phyloP scores from a whole-genome alignment of 176 grass and related monocot species.

The Rhynchospora tenuis region DNA sequence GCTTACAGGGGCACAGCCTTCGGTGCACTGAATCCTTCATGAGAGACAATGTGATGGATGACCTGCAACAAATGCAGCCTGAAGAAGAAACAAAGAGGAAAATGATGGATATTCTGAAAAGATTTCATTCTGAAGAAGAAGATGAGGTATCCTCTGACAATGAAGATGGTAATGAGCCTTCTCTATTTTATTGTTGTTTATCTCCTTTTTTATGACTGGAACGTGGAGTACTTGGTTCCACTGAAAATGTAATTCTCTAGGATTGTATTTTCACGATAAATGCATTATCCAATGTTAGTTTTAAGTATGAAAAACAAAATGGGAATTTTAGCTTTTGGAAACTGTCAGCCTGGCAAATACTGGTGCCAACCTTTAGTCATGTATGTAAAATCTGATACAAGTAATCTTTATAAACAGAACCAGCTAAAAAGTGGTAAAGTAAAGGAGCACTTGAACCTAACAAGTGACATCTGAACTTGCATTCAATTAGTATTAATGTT shows the following conservation, averaged over 20 bases:
- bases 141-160: conserved; percentile 47
- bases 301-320: neutral
- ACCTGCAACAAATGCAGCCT: conserved; percentile 82
- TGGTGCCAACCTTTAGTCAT: neutral
- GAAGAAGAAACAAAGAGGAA: conserved; percentile 74
- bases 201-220: conserved; percentile 1
- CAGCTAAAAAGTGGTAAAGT: neutral
- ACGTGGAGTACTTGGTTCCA: neutral
- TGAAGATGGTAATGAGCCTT: conserved; percentile 42
- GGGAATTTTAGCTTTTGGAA: neutral
- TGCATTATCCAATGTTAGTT: neutral
- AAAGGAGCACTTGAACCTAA: neutral
- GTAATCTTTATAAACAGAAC: neutral
- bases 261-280: neutral
- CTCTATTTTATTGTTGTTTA: neutral
- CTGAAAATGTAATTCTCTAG: neutral
- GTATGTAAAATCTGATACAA: neutral
- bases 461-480: neutral
- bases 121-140: conserved; percentile 51
- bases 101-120: conserved; percentile 86
- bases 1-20: conserved; percentile 50
- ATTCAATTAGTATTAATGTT: neutral
- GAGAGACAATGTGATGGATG: conserved; percentile 82
- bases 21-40: conserved; percentile 87
- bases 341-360: neutral